Evolutionary conservation across 2,329 filamentous ascomycete species (phyloP), one percentile per base, ranked within the genome.

Genomic region (Westerdykella ornata): DNA sequence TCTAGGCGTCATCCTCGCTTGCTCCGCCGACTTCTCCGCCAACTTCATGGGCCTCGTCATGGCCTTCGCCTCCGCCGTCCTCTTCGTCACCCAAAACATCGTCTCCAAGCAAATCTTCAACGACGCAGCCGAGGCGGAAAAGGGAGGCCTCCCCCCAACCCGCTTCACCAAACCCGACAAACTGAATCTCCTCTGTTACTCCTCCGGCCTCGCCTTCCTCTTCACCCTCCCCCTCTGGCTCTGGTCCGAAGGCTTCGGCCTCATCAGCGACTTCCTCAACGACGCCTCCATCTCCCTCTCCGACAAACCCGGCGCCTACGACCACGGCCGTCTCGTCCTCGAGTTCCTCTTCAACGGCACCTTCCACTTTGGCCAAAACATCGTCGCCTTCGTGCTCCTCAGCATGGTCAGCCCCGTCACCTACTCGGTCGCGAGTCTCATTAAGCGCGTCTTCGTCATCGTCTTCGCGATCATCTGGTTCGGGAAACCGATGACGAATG

Each of bases 51-150:
- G 92, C n/a, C 84, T 98, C 14, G 57, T 90, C 9, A 90, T 89
- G 57, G 89, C 92, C 3, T 82, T 98, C 29, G 72, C 87, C 26
- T 89, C 88, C n/a, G 88, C 92, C 6, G 72, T 97, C 42, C 84
- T 97, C 50, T 98, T 98, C 60, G 92, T 98, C 28, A 92, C 88
- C 0, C 92, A 98, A 62, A 98, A 98, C 62, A 98, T 98, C 43
- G 94, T 96, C 52, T 97, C 90, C 15, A 98, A 98, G 68, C 87
- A 88, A 51, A 80, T 98, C 8, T 98, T 98, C 73, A 98, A 96
- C 65, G 89, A 96, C 61, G 88, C 87, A 5, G 84, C 88, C 5
- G 82, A 82, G 44, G 85, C 87, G 2, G 90, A 96, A 67, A 80
- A 82, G 6, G 87, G 95, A 40, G 69, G 72, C 2, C 66, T 73